These are phyloP conservation scores for Entamoeba dispar DNA, from an alignment of 208 protist species.

Conservation along the genomic window DNA sequence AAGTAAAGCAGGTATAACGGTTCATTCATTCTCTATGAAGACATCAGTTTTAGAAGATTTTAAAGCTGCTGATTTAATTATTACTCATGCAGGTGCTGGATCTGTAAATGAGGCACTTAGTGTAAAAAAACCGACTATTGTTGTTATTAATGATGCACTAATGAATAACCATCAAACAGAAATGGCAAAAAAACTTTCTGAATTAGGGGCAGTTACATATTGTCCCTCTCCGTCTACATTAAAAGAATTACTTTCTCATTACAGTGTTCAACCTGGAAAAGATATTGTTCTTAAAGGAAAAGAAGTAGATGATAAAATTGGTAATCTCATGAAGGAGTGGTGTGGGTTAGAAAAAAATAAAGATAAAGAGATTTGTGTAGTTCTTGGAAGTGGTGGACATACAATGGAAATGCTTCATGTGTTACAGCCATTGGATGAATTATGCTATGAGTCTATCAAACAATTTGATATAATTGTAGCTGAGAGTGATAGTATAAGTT, in stretches of 20 bases:
- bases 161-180: slow-evolving; percentile 41
- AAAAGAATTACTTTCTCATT: background rate
- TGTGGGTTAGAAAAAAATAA: background rate
- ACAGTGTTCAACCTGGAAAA: background rate
- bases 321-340: background rate
- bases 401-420: background rate
- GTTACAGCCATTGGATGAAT: background rate
- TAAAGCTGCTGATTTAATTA: slow-evolving; percentile 15
- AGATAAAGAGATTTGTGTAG: background rate
- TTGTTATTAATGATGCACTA: slow-evolving; percentile 34
- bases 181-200: slow-evolving; percentile 18
- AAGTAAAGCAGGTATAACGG: background rate
- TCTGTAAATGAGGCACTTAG: slow-evolving; percentile 31
- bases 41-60: slow-evolving; percentile 20
- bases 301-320: background rate
- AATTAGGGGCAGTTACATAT: background rate
- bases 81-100: slow-evolving; percentile 30
- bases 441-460: background rate
- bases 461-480: background rate
- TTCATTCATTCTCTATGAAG: slow-evolving; percentile 7
- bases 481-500: background rate
- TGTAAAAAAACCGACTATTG: slow-evolving; percentile 25
- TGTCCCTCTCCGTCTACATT: background rate
- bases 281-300: background rate
- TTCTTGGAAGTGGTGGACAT: background rate